These are phyloP conservation scores for Discostella stelligeroides DNA, from an alignment of 108 stramenopile genomes.

Conservation along the genomic window DNA sequence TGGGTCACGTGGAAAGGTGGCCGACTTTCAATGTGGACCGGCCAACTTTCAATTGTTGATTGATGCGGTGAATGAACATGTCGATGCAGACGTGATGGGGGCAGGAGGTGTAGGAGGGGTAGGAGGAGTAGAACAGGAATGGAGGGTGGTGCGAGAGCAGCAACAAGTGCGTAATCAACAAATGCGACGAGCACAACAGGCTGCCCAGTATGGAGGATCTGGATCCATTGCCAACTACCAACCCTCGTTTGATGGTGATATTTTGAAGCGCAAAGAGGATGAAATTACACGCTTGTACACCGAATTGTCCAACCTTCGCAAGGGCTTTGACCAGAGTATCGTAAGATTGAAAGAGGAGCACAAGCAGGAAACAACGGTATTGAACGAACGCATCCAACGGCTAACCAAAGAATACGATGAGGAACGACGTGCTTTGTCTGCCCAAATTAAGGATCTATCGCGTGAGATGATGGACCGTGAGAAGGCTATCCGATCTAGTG, in stretches of 20 bases:
- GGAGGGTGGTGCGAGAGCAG: conserved; percentile 41
- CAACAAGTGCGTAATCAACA: conserved; percentile 25
- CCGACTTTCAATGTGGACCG: conserved; percentile 56
- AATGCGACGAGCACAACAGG: conserved; percentile 10
- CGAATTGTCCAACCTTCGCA: conserved; percentile 39
- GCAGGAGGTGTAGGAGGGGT: background rate
- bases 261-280: conserved; percentile 33
- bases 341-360: conserved; percentile 30
- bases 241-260: conserved; percentile 3
- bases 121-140: conserved; percentile 37
- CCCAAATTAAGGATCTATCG: conserved; percentile 30
- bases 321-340: conserved; percentile 31
- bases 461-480: conserved; percentile 42
- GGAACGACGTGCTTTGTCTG: conserved; percentile 12
- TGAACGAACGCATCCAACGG: conserved; percentile 18
- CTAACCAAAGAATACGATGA: conserved; percentile 43
- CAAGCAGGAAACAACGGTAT: conserved; percentile 22
- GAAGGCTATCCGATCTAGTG: conserved; percentile 25
- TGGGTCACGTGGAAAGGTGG: conserved; percentile 40
- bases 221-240: conserved; percentile 16
- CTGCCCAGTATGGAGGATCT: conserved; percentile 6
- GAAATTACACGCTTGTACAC: conserved; percentile 36
- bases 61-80: conserved; percentile 43
- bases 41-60: conserved; percentile 48
- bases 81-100: conserved; percentile 19